Percentiles rank a stretch among this genome's conserved stretches.
Evolutionary conservation across 257 asterid species (phyloP).

Genomic region (Solanum corneliomulleri): DNA sequence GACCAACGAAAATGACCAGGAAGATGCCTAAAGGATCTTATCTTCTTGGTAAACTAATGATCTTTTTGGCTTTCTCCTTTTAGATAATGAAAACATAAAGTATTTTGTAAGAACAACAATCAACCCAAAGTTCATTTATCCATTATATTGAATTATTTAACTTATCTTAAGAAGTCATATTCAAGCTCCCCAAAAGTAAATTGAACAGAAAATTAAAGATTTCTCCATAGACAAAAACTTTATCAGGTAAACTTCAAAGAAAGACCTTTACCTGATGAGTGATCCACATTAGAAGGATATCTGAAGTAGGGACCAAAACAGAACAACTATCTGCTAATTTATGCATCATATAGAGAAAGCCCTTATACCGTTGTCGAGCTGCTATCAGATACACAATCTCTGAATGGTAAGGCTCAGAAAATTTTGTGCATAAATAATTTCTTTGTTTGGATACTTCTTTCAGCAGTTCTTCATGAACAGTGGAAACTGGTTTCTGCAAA

Average conservation of each 20-base stretch:
- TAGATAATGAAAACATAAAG: background rate
- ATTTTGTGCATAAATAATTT: constrained; percentile 21
- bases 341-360: constrained; percentile 49
- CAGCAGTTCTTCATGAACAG: constrained; percentile 30
- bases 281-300: constrained; percentile 71
- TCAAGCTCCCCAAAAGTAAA: background rate
- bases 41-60: background rate
- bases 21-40: background rate
- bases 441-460: constrained; percentile 46
- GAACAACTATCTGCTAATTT: constrained; percentile 45
- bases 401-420: constrained; percentile 52
- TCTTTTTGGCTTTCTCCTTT: background rate
- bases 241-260: background rate
- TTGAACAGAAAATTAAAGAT: background rate
- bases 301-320: constrained; percentile 65
- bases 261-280: constrained; percentile 56
- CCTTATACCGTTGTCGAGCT: constrained; percentile 68
- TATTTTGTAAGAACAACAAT: background rate
- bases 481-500: background rate
- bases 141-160: background rate
- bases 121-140: background rate
- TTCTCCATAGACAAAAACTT: background rate
- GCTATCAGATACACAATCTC: constrained; percentile 78
- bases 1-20: background rate
- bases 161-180: background rate